Evolutionary conservation across 2,329 filamentous ascomycete genomes (phyloP), one percentile per base, ranked within the genome.

Genomic region (Calycina herbarum): DNA sequence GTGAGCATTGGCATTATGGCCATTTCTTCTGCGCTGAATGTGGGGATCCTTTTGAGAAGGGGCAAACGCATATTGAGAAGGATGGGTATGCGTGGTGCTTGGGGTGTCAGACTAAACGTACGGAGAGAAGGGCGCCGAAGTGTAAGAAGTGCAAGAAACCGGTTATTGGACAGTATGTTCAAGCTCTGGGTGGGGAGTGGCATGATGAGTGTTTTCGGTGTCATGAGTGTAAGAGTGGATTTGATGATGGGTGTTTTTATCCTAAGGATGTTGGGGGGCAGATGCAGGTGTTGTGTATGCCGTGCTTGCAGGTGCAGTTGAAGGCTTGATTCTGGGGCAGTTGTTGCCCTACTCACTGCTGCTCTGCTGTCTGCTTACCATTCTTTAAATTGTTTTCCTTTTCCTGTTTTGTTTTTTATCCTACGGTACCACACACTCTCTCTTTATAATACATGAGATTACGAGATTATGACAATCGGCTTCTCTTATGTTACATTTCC

Each of bases 1-100:
- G 95, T 0, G 87, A 89, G n/a, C 93, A 97, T 79, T 99, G 93
- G 92, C 95, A 99, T 77, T 91, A 92, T 62, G 95, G 95, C 0
- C 95, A 99, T 79, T 99, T 99, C 81, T 99, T 99, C 85, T 99
- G 95, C 76, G 95, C 95, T 54, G 93, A 99, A 82, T 99, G 95
- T 76, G 95, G 95, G 71, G 94, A 99, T 80, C 94, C 95, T 0
- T 99, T 99, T 76, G 92, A 84, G 70, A 82, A 83, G 59, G 86
- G 85, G 66, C 85, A 84, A 79, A 89, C 86, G 57, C 87, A 89
- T 73, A 89, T 99, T 64, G 95, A 99, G 77, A 97, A 97, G 79
- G 94, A 98, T 71, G 94, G 94, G 10, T 98, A 96, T 78, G 95
- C 95, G 5, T 99, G 95, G 94, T 99, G 95, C 78, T 86, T 98